phyloP scores from a whole-genome alignment of 257 asterid genomes.

The Prunella vulgaris region DNA sequence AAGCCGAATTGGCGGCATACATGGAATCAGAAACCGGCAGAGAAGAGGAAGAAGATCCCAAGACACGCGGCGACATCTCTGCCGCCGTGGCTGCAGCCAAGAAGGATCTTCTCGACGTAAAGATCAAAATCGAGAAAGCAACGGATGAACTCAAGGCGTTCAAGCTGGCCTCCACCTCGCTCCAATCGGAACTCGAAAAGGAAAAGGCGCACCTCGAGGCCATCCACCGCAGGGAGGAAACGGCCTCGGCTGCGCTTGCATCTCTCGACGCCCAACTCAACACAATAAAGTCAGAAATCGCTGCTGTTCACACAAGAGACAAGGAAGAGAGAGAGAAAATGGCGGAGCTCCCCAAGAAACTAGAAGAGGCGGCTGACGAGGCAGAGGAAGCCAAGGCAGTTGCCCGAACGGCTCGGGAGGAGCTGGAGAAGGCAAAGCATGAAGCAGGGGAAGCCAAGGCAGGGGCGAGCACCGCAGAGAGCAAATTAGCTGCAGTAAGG shows the following conservation, averaged over 20 bases:
- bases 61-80: constrained; percentile 55
- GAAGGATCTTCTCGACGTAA: constrained; percentile 67
- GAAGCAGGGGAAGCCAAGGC: constrained; percentile 71
- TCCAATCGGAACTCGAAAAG: constrained; percentile 61
- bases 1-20: constrained; percentile 69
- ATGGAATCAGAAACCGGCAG: constrained; percentile 62
- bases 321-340: constrained; percentile 57
- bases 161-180: constrained; percentile 54
- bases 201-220: constrained; percentile 42
- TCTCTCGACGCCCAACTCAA: constrained; percentile 65
- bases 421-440: constrained; percentile 49
- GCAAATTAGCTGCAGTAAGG: constrained; percentile 50
- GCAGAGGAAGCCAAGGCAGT: constrained; percentile 58
- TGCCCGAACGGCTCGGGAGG: constrained; percentile 41
- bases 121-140: constrained; percentile 58
- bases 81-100: constrained; percentile 47
- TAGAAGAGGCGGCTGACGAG: constrained; percentile 62
- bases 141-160: constrained; percentile 46
- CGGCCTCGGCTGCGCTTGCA: constrained; percentile 51
- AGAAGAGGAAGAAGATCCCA: constrained; percentile 34
- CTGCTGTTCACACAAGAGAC: constrained; percentile 47
- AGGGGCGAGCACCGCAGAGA: constrained; percentile 43
- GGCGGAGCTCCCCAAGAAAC: constrained; percentile 59
- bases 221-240: constrained; percentile 57
- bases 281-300: constrained; percentile 47